Evolutionary conservation across 345 rosid genomes (phyloP).

Genomic region (Populus davidiana): DNA sequence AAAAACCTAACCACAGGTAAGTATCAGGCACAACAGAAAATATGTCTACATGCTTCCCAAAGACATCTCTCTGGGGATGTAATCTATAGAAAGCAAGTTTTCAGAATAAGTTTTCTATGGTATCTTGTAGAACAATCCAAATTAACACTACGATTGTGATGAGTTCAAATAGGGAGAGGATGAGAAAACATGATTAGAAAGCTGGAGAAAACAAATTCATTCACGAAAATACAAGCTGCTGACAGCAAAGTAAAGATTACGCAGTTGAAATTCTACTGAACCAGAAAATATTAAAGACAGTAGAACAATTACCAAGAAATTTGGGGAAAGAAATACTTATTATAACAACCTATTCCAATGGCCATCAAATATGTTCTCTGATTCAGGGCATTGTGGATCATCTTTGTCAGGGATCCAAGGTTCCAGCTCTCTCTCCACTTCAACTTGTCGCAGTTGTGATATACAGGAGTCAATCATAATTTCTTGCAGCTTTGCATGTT

Average conservation of each 20-base stretch:
- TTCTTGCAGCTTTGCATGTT: slow-evolving; percentile 54
- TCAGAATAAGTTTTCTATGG: not conserved
- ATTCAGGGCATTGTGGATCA: slow-evolving; percentile 55
- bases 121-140: not conserved
- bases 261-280: slow-evolving; percentile 10
- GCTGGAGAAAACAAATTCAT: not conserved
- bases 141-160: not conserved
- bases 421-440: slow-evolving; percentile 68
- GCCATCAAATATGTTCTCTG: slow-evolving; percentile 68
- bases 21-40: not conserved
- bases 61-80: not conserved
- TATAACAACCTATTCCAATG: slow-evolving; percentile 57
- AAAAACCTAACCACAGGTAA: not conserved
- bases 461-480: slow-evolving; percentile 73
- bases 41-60: not conserved
- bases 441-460: slow-evolving; percentile 58
- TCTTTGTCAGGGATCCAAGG: slow-evolving; percentile 86
- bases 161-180: not conserved
- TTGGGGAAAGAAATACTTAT: slow-evolving; percentile 12
- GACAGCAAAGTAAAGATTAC: not conserved
- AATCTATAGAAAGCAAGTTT: not conserved
- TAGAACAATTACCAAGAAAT: slow-evolving; percentile 19
- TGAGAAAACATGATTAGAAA: not conserved
- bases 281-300: not conserved
- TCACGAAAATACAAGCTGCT: not conserved